Conservation (phyloP, 352 stramenopile species). For the Phytophthora tubulina region DNA sequence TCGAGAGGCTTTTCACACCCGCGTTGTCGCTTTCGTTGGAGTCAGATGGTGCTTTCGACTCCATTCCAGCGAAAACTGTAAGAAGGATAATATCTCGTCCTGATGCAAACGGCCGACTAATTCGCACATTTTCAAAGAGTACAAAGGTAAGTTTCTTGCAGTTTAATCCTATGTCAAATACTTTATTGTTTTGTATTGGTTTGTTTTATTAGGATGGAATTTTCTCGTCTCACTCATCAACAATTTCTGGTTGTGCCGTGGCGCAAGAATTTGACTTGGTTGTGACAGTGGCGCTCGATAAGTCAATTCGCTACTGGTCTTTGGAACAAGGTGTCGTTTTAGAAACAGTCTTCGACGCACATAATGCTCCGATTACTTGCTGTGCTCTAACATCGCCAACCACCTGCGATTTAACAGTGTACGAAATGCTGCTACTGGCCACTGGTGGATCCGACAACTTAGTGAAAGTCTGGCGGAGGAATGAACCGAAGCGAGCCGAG, state of each 20-base stretch:
- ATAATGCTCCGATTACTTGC: conserved; percentile 55
- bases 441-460: conserved; percentile 71
- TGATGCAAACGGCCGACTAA: conserved; percentile 28
- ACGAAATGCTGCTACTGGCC: conserved; percentile 54
- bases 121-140: conserved; percentile 35
- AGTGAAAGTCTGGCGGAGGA: conserved; percentile 68
- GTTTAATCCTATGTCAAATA: neutral
- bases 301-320: conserved; percentile 61
- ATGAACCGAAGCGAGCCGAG: conserved; percentile 17
- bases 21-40: conserved; percentile 28
- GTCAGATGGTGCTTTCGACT: neutral
- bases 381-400: conserved; percentile 48
- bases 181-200: neutral
- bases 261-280: conserved; percentile 49
- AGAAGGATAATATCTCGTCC: conserved; percentile 6
- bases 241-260: conserved; percentile 55
- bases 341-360: conserved; percentile 54
- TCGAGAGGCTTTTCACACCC: conserved; percentile 60
- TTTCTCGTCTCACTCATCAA: conserved; percentile 60
- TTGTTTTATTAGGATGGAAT: conserved; percentile 36
- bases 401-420: conserved; percentile 27
- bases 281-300: conserved; percentile 61
- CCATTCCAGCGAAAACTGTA: conserved; percentile 11
- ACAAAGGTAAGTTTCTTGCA: conserved; percentile 18
- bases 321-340: conserved; percentile 40